phyloP scores from a whole-genome alignment of 2,329 filamentous ascomycete genomes.

The Malbranchea zuffiana region DNA sequence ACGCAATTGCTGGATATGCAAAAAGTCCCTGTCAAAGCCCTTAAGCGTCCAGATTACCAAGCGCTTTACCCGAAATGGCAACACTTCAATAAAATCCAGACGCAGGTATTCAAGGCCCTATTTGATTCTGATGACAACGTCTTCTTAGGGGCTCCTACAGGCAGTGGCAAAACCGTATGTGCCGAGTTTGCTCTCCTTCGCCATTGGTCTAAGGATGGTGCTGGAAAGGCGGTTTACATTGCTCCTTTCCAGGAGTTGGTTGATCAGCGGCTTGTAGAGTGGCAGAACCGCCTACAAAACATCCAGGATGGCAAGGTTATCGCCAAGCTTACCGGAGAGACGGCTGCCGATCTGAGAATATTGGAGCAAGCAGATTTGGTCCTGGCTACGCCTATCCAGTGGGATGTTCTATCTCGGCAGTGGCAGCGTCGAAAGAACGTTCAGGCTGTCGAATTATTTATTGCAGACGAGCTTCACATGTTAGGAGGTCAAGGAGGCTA shows the following conservation, averaged over 20 bases:
- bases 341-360: conserved; percentile 76
- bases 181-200: conserved; percentile 86
- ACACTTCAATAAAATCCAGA: conserved; percentile 95
- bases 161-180: conserved; percentile 93
- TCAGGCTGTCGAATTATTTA: conserved; percentile 78
- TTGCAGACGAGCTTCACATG: conserved; percentile 91
- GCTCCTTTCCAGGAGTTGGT: conserved; percentile 91
- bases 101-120: conserved; percentile 89
- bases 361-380: conserved; percentile 81
- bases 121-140: conserved; percentile 89
- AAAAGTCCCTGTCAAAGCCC: conserved; percentile 72
- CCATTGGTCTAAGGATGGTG: conserved; percentile 65
- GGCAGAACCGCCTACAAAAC: conserved; percentile 63
- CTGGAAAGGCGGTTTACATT: conserved; percentile 80
- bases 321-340: conserved; percentile 88
- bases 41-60: conserved; percentile 76
- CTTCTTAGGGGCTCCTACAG: conserved; percentile 82
- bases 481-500: conserved; percentile 78
- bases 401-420: conserved; percentile 89
- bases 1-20: conserved; percentile 88
- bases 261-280: conserved; percentile 69
- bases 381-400: conserved; percentile 83
- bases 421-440: conserved; percentile 97
- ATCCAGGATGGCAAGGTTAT: conserved; percentile 77
- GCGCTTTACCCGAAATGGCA: conserved; percentile 72